Base-by-base conservation (phyloP, 2,329 filamentous ascomycete species). In the Alternaria alternata region DNA sequence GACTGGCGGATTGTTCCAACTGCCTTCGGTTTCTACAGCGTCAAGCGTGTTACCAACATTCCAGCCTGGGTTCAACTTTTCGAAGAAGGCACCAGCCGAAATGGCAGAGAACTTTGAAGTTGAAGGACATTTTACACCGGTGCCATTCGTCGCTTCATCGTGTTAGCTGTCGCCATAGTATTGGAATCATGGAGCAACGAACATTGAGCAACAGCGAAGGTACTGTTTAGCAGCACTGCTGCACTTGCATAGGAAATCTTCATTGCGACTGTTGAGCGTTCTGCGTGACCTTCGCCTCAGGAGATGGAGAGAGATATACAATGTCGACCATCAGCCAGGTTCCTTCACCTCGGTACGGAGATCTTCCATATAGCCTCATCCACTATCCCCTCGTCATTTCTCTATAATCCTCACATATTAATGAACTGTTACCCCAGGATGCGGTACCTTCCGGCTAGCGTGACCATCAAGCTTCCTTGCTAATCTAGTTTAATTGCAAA, bases 31-130 rank as follows among this genome's bases (percentile, higher is more conserved):
- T 5, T 85, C 82, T 7, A 82, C 74, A 1, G 85, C 85, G 68
- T 88, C 87, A 30, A 88, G 80, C 0, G 85, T 87, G 57, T 88
- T 88, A 9, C 86, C 87, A 8, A 88, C 66, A 63, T 88, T 88
- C 86, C 86, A 88, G 7, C 86, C 86, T 0, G 85, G 78, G 49
- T 84, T 84, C 41, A 87, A 77, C 8, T 78, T 80, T 5, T 79
- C 77, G 48, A 87, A 76, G 51, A 78, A 86, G 3, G 81, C 74
- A 0, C 77, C 72, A 0, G 84, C 85, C 0, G 83, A 79, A 47
- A 86, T 79, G 4, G 78, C 69, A 3, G 71, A 72, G 68, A 85
- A 86, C 6, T 75, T 78, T 1, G 79, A 79, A 1, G 74, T 73
- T 3, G 68, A 64, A 11, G 69, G 68, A 61, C 83, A 85, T 52